Conservation (phyloP, 129 eudicot species). For the Flaveria trinervia region DNA sequence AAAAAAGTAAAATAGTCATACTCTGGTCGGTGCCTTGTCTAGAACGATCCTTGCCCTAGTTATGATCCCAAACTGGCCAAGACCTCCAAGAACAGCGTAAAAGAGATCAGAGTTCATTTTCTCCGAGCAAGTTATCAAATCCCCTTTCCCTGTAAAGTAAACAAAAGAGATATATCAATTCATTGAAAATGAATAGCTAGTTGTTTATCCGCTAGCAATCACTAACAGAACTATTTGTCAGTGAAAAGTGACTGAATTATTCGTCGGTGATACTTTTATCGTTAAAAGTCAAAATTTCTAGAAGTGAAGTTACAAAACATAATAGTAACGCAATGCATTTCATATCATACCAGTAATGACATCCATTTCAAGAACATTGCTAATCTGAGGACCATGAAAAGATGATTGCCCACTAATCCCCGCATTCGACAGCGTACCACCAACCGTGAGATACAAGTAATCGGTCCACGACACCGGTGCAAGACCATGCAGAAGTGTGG, state of each 20-base stretch:
- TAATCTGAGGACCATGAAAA: constrained; percentile 41
- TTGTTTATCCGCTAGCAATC: too few relatives aligned
- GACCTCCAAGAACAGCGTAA: constrained; percentile 55
- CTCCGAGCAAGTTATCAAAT: constrained; percentile 39
- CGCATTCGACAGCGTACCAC: constrained; percentile 41
- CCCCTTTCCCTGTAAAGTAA: constrained; percentile 44
- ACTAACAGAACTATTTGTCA: too few relatives aligned
- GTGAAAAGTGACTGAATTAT: too few relatives aligned
- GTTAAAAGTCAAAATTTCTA: too few relatives aligned
- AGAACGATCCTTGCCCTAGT: constrained; percentile 49
- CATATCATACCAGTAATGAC: constrained; percentile 35
- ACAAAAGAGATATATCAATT: background rate
- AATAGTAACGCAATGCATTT: background rate
- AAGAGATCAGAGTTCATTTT: constrained; percentile 40
- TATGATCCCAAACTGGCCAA: constrained; percentile 56
- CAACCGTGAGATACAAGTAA: constrained; percentile 42
- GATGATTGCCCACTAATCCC: constrained; percentile 40
- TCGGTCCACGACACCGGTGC: constrained; percentile 46
- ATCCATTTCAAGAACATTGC: constrained; percentile 46
- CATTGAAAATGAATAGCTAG: too few relatives aligned
- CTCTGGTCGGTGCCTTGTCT: constrained; percentile 44
- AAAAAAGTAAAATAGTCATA: constrained; percentile 11
- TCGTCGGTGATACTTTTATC: too few relatives aligned
- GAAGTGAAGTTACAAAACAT: too few relatives aligned
- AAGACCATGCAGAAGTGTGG: constrained; percentile 38